These are phyloP conservation scores for Neovahlkampfia damariscottae DNA, from an alignment of 78 protist genomes.

Conservation along the genomic window DNA sequence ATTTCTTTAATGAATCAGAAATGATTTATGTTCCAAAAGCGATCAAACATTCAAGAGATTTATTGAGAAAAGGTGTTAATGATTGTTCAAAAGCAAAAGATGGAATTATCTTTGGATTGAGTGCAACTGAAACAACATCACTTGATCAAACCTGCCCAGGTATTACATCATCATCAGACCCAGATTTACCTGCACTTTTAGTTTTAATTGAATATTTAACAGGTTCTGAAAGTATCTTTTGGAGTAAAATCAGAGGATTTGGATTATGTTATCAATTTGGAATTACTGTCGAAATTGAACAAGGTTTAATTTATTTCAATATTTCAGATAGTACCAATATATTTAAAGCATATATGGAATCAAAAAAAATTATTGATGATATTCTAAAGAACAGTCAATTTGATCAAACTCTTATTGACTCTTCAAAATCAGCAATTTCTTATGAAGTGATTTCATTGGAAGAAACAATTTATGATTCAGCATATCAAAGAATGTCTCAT, in stretches of 20 bases:
- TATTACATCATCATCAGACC: background rate
- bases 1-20: no score
- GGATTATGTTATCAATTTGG: conserved; percentile 33
- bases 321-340: background rate
- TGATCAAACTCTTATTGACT: background rate
- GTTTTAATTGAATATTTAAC: conserved; percentile 12
- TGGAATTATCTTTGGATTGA: background rate
- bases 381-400: background rate
- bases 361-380: background rate
- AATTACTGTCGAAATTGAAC: conserved; percentile 4
- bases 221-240: conserved; percentile 33
- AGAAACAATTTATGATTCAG: no score
- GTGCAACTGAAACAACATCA: background rate
- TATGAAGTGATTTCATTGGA: background rate
- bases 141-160: background rate
- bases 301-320: conserved; percentile 16
- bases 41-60: no score
- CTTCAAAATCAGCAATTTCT: background rate
- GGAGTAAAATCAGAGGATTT: conserved; percentile 37
- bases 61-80: no score
- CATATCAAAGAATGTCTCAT: no score
- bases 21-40: no score
- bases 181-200: conserved; percentile 5
- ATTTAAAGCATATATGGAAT: background rate
- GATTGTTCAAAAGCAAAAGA: no score